Percentiles rank a stretch among this genome's conserved stretches.
phyloP scores from a whole-genome alignment of 2,329 filamentous ascomycete genomes.

The Ophiostoma fasciatum region DNA sequence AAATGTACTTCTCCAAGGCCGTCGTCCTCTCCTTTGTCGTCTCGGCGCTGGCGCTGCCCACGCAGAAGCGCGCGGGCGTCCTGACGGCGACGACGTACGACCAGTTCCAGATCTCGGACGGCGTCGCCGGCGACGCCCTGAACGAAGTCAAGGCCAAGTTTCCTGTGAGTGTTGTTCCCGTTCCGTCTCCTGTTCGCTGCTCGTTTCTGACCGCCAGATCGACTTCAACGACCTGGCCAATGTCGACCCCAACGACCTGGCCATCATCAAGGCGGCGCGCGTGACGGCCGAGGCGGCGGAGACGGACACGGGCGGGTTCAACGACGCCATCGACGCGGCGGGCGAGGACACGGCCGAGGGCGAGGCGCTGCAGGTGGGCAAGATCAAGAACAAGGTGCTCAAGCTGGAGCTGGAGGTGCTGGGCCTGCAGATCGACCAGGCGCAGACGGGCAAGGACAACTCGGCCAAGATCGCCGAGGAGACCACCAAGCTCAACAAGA shows the following conservation, averaged over 20 bases:
- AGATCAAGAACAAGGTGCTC: slow-evolving; percentile 47
- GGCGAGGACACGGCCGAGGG: slow-evolving; percentile 23
- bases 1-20: slow-evolving; percentile 24
- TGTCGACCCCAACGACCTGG: slow-evolving; percentile 31
- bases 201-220: slow-evolving; percentile 18
- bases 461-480: slow-evolving; percentile 29
- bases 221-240: slow-evolving; percentile 28
- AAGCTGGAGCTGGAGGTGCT: slow-evolving; percentile 40
- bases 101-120: slow-evolving; percentile 34
- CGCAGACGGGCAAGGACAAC: slow-evolving; percentile 29
- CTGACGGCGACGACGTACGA: slow-evolving; percentile 18
- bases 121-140: slow-evolving; percentile 36
- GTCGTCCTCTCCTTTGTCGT: slow-evolving; percentile 22
- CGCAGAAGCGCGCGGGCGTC: slow-evolving; percentile 17
- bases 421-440: slow-evolving; percentile 34
- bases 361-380: slow-evolving; percentile 34
- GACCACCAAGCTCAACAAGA: slow-evolving; percentile 36
- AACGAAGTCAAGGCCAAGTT: slow-evolving; percentile 39
- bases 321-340: slow-evolving; percentile 35
- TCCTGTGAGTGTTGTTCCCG: slow-evolving; percentile 22
- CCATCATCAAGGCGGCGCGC: slow-evolving; percentile 34
- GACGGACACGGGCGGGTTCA: slow-evolving; percentile 33
- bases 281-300: slow-evolving; percentile 39
- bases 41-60: slow-evolving; percentile 21
- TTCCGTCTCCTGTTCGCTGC: neutral